Evolutionary conservation across 2,329 filamentous ascomycete genomes (phyloP), one percentile per base, ranked within the genome.

Genomic region (Fusarium scirpi): DNA sequence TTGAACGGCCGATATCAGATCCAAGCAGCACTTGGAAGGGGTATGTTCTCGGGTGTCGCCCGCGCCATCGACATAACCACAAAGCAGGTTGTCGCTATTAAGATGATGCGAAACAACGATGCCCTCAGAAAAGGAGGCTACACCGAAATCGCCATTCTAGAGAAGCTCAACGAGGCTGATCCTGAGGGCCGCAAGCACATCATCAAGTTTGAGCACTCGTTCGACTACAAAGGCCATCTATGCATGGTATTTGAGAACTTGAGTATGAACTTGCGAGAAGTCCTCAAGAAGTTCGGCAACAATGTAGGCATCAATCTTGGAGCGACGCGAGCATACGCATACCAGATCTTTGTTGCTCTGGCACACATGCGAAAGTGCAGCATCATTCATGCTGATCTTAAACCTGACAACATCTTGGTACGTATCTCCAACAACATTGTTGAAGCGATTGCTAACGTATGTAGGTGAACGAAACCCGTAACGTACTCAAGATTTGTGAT

Each of bases 241-340:
- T 99, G 96, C 81, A 94, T 99, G 86, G 94, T 94, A 0, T 99
- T 99, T 80, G 96, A 99, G 81, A 96, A 97, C 78, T 85, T 99
- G 71, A 92, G 93, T 78, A 90, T 97, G 84, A 98, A 99, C 77
- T 82, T 99, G 62, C 91, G 97, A 70, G 95, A 98, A 78, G 92
- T 98, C 8, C 81, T 99, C 73, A 97, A 96, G 81, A 98, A 98
- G 78, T 98, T 97, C 79, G 96, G 95, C 62, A 93, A 96, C 73
- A 94, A 97, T 75, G 90, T 97, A 48, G 96, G 96, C 70, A 93
- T 99, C 82, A 97, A 97, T 75, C 82, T 98, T 58, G 89, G 89
- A 66, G 95, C 94, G 13, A 95, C 97, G 49, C 89, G 94, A 73
- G 90, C 91, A 18, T 99, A 98, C 78, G 93, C 95, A 7, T 92